Evolutionary conservation across 768 basidiomycete genomes (phyloP), one percentile per base, ranked within the genome.

Genomic region (Pulveroboletus sp.): DNA sequence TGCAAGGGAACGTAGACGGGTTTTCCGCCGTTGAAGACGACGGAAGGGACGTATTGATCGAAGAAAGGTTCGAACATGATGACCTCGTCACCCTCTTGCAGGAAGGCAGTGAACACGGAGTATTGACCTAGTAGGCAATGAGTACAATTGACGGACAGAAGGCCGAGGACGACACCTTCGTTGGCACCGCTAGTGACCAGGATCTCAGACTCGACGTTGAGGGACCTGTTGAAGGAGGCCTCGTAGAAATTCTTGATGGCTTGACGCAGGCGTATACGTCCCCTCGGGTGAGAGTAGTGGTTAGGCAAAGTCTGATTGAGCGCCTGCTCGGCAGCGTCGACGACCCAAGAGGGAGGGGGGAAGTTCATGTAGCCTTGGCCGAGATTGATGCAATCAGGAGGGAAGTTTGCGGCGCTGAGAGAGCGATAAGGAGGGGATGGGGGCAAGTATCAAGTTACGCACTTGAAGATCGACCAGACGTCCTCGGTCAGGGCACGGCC

Each of bases 61-160:
- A 96, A 97, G 76, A 92, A 96, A 2, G 94, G 95, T 70, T 98
- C 96, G 63, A 98, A 94, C 81, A 97, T 85, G 69, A 99, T 95
- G 55, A 98, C 95, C 68, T 99, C 96, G 62, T 98, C 96, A 4
- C 88, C 95, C 33, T 80, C 77, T 54, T 97, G 86, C 35, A 96
- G 70, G 72, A 95, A 97, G 0, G 96, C 96, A 10, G 84, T 81
- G 59, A 95, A 89, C 45, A 93, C 89, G 44, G 94, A 82, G 68
- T 95, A 98, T 76, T 93, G 89, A 24, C 95, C 94, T 66, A 26
- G 17, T 27, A 52, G 43, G 4, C 13, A 6, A 39, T 57, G 46
- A 59, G 47, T 43, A 41, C 17, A 27, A 26, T 15, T 21, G 15
- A 14, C 13, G 13, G 24, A 53, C 21, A 11, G 8, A 4, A 31